Conservation (phyloP, 495 filamentous ascomycete genomes). For the Penicillium fimorum region DNA sequence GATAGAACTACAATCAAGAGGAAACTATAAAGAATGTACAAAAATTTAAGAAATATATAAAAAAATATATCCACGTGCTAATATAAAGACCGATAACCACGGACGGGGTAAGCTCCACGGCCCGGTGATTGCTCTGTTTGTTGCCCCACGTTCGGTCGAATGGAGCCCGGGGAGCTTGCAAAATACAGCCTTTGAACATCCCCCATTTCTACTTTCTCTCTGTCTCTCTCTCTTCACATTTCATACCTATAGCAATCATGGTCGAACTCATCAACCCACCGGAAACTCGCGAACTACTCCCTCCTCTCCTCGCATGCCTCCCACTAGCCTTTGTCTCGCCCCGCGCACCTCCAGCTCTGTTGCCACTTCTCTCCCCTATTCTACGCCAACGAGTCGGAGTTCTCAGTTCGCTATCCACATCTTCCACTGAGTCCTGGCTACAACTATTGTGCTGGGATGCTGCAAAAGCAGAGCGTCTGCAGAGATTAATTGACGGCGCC, state of each 20-base stretch:
- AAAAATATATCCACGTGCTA: neutral
- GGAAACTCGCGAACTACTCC: slow-evolving; percentile 61
- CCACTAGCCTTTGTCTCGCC: slow-evolving; percentile 78
- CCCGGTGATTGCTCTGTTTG: slow-evolving; percentile 17
- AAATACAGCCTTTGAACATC: neutral
- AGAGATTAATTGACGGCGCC: slow-evolving; percentile 61
- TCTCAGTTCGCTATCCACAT: slow-evolving; percentile 54
- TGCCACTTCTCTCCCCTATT: slow-evolving; percentile 85
- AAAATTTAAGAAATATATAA: neutral
- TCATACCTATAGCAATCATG: slow-evolving; percentile 29
- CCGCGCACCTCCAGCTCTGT: slow-evolving; percentile 69
- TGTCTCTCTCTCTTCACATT: slow-evolving; percentile 5
- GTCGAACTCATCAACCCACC: slow-evolving; percentile 62
- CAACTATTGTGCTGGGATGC: slow-evolving; percentile 82
- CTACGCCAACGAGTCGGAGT: slow-evolving; percentile 84
- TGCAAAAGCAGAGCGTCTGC: slow-evolving; percentile 64
- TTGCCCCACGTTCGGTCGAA: slow-evolving; percentile 35
- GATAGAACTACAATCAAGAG: neutral
- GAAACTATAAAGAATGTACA: neutral
- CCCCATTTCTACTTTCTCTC: slow-evolving; percentile 1
- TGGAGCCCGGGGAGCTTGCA: slow-evolving; percentile 18
- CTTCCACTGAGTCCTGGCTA: slow-evolving; percentile 78
- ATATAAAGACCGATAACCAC: neutral
- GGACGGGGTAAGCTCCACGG: slow-evolving; percentile 12
- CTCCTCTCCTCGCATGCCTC: slow-evolving; percentile 80